These are phyloP conservation scores for Microcyclospora tardicrescens DNA, from an alignment of 2,329 filamentous ascomycete species.

Conservation along the genomic window DNA sequence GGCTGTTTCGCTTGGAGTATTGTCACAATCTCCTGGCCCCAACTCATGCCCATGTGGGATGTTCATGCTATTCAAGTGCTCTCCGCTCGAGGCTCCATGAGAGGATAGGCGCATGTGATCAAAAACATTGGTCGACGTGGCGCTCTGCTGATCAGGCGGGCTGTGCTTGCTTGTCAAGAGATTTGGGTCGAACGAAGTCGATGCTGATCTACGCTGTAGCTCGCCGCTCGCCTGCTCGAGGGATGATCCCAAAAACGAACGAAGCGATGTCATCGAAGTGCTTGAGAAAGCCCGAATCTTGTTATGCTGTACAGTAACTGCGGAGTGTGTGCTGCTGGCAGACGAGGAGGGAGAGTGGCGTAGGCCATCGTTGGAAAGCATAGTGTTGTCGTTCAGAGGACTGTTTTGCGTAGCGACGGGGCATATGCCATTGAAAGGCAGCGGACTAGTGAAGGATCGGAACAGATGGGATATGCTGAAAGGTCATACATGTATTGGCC, in stretches of 20 bases:
- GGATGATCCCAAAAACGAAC: slow-evolving; percentile 8
- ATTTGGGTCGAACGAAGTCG: slow-evolving; percentile 2
- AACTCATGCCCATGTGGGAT: background rate
- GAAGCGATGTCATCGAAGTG: slow-evolving; percentile 15
- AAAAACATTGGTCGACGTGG: slow-evolving; percentile 1
- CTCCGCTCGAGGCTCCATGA: too few relatives aligned
- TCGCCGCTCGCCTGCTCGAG: slow-evolving; percentile 3
- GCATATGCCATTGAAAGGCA: too few relatives aligned
- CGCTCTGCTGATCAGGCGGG: slow-evolving; percentile 1
- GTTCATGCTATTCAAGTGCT: background rate
- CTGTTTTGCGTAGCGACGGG: too few relatives aligned
- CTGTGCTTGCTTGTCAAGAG: slow-evolving; percentile 1
- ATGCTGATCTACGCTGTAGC: slow-evolving; percentile 1
- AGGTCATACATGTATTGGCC: too few relatives aligned
- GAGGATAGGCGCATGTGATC: background rate
- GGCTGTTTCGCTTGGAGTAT: background rate
- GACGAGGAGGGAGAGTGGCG: background rate
- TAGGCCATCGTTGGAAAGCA: too few relatives aligned
- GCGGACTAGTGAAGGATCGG: too few relatives aligned
- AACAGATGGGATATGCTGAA: too few relatives aligned
- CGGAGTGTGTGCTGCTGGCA: slow-evolving; percentile 4
- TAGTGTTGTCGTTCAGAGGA: too few relatives aligned
- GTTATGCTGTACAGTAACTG: slow-evolving; percentile 14
- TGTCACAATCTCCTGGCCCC: background rate
- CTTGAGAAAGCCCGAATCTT: slow-evolving; percentile 16